Evolutionary conservation across 2,329 filamentous ascomycete species (phyloP).

Genomic region (Rhytidhysteron rufulum): DNA sequence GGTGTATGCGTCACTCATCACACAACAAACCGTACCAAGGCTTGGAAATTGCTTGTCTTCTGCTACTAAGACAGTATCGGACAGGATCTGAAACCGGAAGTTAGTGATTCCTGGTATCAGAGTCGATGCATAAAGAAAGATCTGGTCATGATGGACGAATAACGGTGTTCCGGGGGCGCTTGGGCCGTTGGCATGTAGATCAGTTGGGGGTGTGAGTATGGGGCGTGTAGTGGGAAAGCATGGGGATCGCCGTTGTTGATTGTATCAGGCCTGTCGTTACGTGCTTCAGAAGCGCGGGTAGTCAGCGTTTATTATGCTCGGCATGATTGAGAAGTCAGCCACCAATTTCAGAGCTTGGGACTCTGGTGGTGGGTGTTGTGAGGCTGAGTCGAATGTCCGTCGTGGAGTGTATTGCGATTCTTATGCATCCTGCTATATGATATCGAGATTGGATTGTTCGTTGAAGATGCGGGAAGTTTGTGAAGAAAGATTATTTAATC

Average conservation of each 20-base stretch:
- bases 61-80: constrained; percentile 12
- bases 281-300: constrained; percentile 16
- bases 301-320: background rate
- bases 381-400: too few relatives aligned
- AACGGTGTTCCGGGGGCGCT: background rate
- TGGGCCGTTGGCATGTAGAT: constrained; percentile 10
- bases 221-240: too few relatives aligned
- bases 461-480: too few relatives aligned
- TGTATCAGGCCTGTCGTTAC: constrained; percentile 19
- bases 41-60: constrained; percentile 6
- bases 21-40: too few relatives aligned
- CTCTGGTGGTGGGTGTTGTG: too few relatives aligned
- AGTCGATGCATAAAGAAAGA: background rate
- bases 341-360: background rate
- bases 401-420: too few relatives aligned
- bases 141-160: background rate
- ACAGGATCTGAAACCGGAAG: constrained; percentile 31
- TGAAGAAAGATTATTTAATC: too few relatives aligned
- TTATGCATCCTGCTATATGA: too few relatives aligned
- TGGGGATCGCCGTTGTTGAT: background rate
- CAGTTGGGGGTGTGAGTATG: too few relatives aligned
- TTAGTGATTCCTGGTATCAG: constrained; percentile 13
- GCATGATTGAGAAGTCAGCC: constrained; percentile 4
- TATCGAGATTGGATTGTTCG: too few relatives aligned
- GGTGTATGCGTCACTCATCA: too few relatives aligned